Percentiles rank a stretch among this genome's conserved stretches.
These are phyloP conservation scores for Hypoxylon cercidicola DNA, from an alignment of 495 filamentous ascomycete genomes.

Conservation along the genomic window DNA sequence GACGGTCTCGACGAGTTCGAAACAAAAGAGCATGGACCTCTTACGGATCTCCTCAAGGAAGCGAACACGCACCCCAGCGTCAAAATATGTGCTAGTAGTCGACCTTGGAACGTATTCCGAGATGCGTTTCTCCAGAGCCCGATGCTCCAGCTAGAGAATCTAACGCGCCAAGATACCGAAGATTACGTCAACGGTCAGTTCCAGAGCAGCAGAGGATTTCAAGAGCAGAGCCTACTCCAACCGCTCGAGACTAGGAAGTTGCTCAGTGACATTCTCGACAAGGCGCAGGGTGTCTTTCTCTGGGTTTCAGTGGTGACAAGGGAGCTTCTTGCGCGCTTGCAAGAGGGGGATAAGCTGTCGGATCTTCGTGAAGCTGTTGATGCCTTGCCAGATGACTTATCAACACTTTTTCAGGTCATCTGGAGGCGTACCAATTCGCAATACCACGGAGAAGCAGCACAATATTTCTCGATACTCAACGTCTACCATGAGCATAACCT, in stretches of 20 bases:
- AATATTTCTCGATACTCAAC: background rate
- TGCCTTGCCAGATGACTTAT: background rate
- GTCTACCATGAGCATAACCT: background rate
- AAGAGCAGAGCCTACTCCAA: background rate
- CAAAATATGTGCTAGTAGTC: conserved; percentile 56
- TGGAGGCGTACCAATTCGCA: background rate
- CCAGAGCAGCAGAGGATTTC: background rate
- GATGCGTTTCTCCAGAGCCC: conserved; percentile 40
- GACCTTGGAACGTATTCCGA: conserved; percentile 52
- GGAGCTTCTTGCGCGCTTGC: background rate
- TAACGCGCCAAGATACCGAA: conserved; percentile 45
- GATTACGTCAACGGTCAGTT: conserved; percentile 26
- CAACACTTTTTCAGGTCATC: background rate
- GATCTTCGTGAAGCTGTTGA: background rate
- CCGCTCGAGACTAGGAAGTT: conserved; percentile 10
- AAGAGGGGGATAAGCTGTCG: background rate
- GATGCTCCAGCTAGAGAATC: conserved; percentile 38
- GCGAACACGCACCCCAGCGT: conserved; percentile 21
- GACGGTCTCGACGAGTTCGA: conserved; percentile 52
- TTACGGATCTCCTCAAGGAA: conserved; percentile 27
- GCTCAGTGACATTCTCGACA: conserved; percentile 35
- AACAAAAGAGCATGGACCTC: conserved; percentile 19
- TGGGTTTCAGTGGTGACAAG: background rate
- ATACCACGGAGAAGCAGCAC: conserved; percentile 1
- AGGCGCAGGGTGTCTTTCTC: conserved; percentile 16